Evolutionary conservation across 1,284 basidiomycete species (phyloP), one percentile per base, ranked within the genome.

Genomic region (Thecaphora thlaspeos): DNA sequence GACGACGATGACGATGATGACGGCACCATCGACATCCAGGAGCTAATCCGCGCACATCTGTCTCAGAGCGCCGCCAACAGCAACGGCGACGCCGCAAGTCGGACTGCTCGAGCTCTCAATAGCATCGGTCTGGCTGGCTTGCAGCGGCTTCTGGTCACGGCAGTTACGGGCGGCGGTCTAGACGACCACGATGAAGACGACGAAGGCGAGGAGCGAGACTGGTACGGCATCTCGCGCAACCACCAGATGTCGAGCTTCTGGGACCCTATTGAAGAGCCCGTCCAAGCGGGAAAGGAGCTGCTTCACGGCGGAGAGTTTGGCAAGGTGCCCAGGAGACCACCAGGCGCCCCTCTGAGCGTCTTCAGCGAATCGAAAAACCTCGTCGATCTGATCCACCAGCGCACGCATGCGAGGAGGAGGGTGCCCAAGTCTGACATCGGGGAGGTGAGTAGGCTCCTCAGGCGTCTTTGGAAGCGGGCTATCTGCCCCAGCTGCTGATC

Each of bases 241-340:
- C 44, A 56, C 32, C 44, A 41, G 11, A 70, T 73, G 62, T 37
- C 57, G 17, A 68, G 68, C 37, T 70, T 70, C 40, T 75, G 73
- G 73, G 66, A 73, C 5, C 50, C 69, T 23, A 47, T 67, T 40
- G 84, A 78, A 2, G 83, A 87, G 56, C 89, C 92, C 1, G 84
- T 89, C 75, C 76, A 84, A 39, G 82, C 81, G 11, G 93, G 93
- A 0, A 75, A 86, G 9, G 82, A 85, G 43, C 81, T 97, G 9
- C 81, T 90, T 5, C 83, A 83, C 60, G 82, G 86, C 55, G 93
- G 93, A 43, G 90, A 95, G 49, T 97, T 95, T 79, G 92, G 93
- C 7, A 81, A 84, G 47, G 81, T 61, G 46, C 48, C 53, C 9
- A 53, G 52, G 23, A 55, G 64, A 12, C 60, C 61, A 0, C 58